Evolutionary conservation across 2,329 filamentous ascomycete species (phyloP), one percentile per base, ranked within the genome.

Genomic region (Colletotrichum sp.): DNA sequence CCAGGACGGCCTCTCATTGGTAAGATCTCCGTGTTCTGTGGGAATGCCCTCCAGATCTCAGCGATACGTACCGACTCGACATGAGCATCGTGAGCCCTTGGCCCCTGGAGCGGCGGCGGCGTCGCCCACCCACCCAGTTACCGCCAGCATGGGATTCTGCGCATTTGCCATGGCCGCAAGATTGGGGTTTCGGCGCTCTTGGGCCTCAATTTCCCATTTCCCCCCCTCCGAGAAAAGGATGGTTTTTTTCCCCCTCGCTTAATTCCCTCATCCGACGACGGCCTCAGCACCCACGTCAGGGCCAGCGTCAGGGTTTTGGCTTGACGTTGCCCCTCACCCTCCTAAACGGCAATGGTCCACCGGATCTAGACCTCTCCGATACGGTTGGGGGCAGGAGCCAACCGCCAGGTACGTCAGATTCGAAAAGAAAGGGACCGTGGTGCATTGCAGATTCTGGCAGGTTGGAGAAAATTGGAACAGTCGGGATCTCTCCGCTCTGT

Each of bases 201-300:
- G 48, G 71, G 52, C 75, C 71, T 64, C 66, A 68, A 75, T 76
- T 75, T 63, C 71, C 75, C 75, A 76, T 76, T 9, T n/a, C 65
- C 10, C 52, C 62, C 28, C 34, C 48, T 52, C 55, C 6, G 8
- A 62, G 26, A n/a, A 57, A 32, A 39, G 22, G 15, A 75, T 52
- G 34, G 24, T 24, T 59, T 65, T 57, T 39, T 64, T 10, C 4
- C 1, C 1, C 6, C 9, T 34, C 18, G 39, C 13, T 22, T 39
- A 57, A 75, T 59, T 73, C 44, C 48, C 59, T 60, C 63, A 16
- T 74, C 57, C 32, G 24, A 34, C 48, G 44, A 69, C 28, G 70
- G 74, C 26, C 70, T 64, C 57, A 64, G 69, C 73, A 57, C 22
- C 57, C 71, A 52, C 44, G 44, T 52, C 44, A 22, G 44, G 44